Evolutionary conservation across 2,329 filamentous ascomycete species (phyloP).

Genomic region (Akanthomyces uredinophilus): DNA sequence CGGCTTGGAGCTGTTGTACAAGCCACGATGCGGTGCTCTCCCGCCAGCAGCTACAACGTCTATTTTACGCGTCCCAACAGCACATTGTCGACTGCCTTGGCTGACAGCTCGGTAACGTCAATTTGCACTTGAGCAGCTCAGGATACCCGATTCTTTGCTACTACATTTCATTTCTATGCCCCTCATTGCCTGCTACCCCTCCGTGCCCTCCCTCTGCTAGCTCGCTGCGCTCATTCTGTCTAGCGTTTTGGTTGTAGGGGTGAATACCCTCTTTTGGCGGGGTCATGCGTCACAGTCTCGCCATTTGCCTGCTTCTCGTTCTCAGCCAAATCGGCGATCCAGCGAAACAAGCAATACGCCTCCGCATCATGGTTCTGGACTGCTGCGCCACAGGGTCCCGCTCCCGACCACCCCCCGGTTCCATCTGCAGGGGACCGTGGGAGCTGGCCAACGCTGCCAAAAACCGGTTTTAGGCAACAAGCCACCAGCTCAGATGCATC

Average conservation of each 20-base stretch:
- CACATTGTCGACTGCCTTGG: not conserved
- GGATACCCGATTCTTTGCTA: not conserved
- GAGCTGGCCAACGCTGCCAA: not conserved
- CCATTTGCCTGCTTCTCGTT: not conserved
- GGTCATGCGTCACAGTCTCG: slow-evolving; percentile 1
- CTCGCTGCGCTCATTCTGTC: not conserved
- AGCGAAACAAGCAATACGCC: not conserved
- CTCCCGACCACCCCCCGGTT: not conserved
- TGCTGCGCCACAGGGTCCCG: slow-evolving; percentile 9
- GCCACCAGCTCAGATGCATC: not conserved
- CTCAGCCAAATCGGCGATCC: slow-evolving; percentile 9
- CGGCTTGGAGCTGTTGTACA: not conserved
- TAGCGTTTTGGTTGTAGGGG: not conserved
- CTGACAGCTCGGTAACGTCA: not conserved
- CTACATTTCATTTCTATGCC: not conserved
- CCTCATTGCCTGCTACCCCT: not conserved
- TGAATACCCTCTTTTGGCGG: not conserved
- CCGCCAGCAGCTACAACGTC: not conserved
- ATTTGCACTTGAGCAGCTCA: not conserved
- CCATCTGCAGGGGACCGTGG: not conserved
- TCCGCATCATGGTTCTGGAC: not conserved
- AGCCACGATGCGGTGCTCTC: not conserved
- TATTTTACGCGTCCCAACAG: not conserved
- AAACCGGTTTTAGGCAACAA: slow-evolving; percentile 1
- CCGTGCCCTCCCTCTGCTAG: not conserved